Base-by-base conservation (phyloP, 306 rosid genomes). In the Corylus heterophylla region DNA sequence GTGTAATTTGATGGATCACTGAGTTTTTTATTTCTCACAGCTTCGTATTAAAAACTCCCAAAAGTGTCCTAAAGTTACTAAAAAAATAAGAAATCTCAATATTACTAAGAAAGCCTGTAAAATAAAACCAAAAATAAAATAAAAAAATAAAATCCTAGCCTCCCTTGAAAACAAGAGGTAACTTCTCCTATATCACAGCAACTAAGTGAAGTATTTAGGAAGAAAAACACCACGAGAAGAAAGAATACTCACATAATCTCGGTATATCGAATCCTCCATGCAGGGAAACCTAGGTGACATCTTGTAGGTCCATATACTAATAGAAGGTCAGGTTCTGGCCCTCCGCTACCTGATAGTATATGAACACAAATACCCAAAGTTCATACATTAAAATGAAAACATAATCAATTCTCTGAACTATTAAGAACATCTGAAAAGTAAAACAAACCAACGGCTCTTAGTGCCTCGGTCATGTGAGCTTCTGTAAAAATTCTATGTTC, bases 261-360 rank as follows among this genome's bases (percentile, higher is more conserved):
- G 8, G 98, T 87, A 78, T 94, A 91, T 35, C 88, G 89, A 25
- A 94, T 82, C 83, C 97, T 91, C 98, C 98, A 94, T 59, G 97
- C 91, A 70, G 98, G 95, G 83, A 92, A 94, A 79, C 98, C 97
- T 51, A 91, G 90, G 83, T 94, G 98, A 86, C 97, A 91, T 84
- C 98, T 91, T 52, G 84, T 87, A 31, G 98, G 97, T 78, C 97
- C 98, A 84, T 89, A 94, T 56, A 88, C 92, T 78, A 92, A 86
- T 73, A 94, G 85, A 74, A 94, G 93, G 81, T 94, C 93, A 67
- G 97, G 98, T 71, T 91, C 94, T 16, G 89, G 90, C 39, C 97
- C 97, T 78, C 84, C 84, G 55, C 88, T 67, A 76, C 97, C 98
- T 92, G 83, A 76, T 52, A 69, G 73, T 45, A 76, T 68, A 80